Percentiles rank a stretch among this genome's conserved stretches.
Evolutionary conservation across 2,329 filamentous ascomycete species (phyloP).

Genomic region (Claviceps humidiphila): DNA sequence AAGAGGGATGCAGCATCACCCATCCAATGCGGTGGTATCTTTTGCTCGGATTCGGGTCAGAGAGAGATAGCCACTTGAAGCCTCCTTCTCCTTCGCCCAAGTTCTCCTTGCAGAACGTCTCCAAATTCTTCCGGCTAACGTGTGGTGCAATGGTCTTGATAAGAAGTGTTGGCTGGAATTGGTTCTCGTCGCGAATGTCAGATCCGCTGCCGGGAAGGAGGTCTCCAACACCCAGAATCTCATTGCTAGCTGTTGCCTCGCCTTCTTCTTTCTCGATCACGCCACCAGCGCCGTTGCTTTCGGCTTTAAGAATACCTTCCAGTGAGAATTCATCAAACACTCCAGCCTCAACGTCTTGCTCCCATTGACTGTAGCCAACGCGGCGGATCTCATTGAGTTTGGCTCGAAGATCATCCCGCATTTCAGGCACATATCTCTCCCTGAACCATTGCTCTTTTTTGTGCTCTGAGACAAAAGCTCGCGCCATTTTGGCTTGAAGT

Average conservation of each 20-base stretch:
- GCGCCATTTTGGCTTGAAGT: slow-evolving; percentile 65
- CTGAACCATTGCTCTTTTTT: slow-evolving; percentile 97
- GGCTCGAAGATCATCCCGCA: slow-evolving; percentile 59
- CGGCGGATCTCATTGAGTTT: slow-evolving; percentile 72
- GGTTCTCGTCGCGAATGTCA: slow-evolving; percentile 78
- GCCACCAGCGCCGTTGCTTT: slow-evolving; percentile 76
- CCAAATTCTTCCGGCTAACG: slow-evolving; percentile 84
- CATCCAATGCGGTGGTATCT: slow-evolving; percentile 96
- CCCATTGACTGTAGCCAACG: slow-evolving; percentile 73
- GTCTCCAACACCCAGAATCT: slow-evolving; percentile 86
- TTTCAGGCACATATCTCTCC: slow-evolving; percentile 80
- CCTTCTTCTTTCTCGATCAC: slow-evolving; percentile 90
- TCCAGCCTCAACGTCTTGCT: slow-evolving; percentile 71
- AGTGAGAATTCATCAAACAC: slow-evolving; percentile 89
- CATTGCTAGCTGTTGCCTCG: slow-evolving; percentile 79
- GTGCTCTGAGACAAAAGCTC: slow-evolving; percentile 79
- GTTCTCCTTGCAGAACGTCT: slow-evolving; percentile 88
- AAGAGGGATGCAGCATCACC: slow-evolving; percentile 83
- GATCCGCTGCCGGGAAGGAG: slow-evolving; percentile 71
- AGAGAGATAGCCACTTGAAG: slow-evolving; percentile 91
- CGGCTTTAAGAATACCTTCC: slow-evolving; percentile 86
- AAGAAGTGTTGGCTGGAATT: slow-evolving; percentile 79
- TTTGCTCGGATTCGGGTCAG: slow-evolving; percentile 93
- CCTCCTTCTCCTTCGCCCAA: slow-evolving; percentile 82
- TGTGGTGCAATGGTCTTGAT: slow-evolving; percentile 98